Conservation (phyloP, 495 filamentous ascomycete genomes). For the Filosporella fistucella region DNA sequence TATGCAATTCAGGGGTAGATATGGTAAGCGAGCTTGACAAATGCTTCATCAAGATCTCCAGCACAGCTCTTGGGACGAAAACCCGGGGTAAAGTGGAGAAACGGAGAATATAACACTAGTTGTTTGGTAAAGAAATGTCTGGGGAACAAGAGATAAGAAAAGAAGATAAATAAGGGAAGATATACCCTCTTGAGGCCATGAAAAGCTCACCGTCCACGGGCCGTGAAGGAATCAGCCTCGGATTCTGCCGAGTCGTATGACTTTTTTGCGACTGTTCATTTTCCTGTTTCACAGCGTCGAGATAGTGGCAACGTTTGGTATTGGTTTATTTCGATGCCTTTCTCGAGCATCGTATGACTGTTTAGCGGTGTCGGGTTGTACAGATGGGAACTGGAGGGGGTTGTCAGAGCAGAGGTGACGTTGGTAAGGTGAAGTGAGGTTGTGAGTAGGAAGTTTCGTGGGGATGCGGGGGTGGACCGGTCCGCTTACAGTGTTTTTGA, state of each 20-base stretch:
- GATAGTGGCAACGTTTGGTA: constrained; percentile 10
- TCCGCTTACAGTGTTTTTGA: no score
- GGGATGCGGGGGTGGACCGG: no score
- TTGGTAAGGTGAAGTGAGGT: no score
- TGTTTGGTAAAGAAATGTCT: no score
- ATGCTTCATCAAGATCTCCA: neutral
- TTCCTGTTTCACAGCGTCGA: neutral
- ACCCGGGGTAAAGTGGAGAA: constrained; percentile 3
- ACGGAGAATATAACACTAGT: neutral
- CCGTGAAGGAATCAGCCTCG: neutral
- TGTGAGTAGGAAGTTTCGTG: no score
- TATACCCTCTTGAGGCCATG: neutral
- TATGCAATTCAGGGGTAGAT: neutral
- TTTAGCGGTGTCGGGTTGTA: no score
- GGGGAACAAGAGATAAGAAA: neutral
- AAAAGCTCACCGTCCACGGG: neutral
- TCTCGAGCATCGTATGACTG: no score
- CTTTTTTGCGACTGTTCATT: neutral
- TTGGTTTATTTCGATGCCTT: no score
- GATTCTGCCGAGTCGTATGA: constrained; percentile 1
- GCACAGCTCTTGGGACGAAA: neutral
- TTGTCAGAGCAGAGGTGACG: no score
- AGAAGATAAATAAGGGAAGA: neutral
- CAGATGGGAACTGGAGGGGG: no score
- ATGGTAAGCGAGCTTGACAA: neutral